Conservation (phyloP, 345 rosid species). For the Heritiera littoralis region DNA sequence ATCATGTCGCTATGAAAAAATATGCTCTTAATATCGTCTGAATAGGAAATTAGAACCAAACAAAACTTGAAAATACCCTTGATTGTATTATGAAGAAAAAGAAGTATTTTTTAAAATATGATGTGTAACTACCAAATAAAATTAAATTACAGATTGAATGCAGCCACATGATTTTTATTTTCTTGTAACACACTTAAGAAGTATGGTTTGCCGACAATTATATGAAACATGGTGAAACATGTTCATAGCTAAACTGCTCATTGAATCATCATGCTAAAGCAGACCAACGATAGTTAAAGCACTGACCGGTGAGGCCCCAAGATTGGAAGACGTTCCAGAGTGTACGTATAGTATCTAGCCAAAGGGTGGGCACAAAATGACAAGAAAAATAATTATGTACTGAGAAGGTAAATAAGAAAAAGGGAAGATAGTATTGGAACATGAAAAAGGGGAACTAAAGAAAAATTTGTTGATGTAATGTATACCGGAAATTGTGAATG, state of each 20-base stretch:
- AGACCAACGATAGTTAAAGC: background rate
- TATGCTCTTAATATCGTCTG: too few relatives aligned
- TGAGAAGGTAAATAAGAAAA: background rate
- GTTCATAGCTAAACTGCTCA: background rate
- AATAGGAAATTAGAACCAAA: too few relatives aligned
- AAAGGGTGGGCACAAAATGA: background rate
- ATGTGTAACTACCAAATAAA: background rate
- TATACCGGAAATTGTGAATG: background rate
- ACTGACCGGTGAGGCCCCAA: background rate
- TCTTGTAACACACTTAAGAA: background rate
- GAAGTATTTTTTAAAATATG: too few relatives aligned
- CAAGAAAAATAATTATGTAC: slow-evolving; percentile 5
- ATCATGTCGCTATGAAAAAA: too few relatives aligned
- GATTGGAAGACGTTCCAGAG: background rate
- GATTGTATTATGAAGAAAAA: too few relatives aligned
- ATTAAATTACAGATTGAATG: background rate
- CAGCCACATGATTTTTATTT: background rate
- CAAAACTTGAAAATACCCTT: too few relatives aligned
- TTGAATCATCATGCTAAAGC: background rate
- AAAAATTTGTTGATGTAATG: background rate
- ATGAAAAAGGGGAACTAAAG: background rate
- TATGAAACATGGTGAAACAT: slow-evolving; percentile 9
- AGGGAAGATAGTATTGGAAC: background rate
- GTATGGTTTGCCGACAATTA: background rate
- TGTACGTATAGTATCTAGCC: background rate